Percentiles rank a stretch among this genome's conserved stretches.
phyloP scores from a whole-genome alignment of 768 basidiomycete species.

The Suillus cothurnatus region DNA sequence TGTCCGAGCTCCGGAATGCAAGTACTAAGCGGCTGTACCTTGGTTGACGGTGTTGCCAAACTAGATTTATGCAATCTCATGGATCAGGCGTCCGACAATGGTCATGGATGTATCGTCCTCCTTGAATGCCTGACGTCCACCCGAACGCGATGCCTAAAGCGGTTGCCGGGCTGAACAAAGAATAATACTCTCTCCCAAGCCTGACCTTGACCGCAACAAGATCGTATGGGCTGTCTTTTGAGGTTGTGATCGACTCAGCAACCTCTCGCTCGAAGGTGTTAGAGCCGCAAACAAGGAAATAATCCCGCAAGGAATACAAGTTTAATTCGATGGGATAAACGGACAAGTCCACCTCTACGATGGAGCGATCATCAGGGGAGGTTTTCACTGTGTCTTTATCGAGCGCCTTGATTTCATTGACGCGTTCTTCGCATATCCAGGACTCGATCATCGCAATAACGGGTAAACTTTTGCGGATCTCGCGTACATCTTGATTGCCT shows the following conservation, averaged over 20 bases:
- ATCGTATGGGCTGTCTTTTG: conserved; percentile 2
- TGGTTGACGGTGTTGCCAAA: background rate
- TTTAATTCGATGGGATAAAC: conserved; percentile 7
- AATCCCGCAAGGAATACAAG: conserved; percentile 4
- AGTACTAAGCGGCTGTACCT: background rate
- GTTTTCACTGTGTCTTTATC: background rate
- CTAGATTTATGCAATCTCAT: background rate
- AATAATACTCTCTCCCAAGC: conserved; percentile 4
- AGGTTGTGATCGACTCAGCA: conserved; percentile 1
- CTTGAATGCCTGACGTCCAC: conserved; percentile 1
- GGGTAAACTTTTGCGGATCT: conserved; percentile 6
- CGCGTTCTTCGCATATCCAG: conserved; percentile 7
- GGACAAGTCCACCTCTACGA: conserved; percentile 5
- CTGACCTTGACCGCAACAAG: conserved; percentile 6
- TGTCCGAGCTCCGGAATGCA: background rate
- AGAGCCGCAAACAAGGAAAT: conserved; percentile 1
- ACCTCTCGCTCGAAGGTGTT: background rate
- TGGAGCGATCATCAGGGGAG: background rate
- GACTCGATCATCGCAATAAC: conserved; percentile 7
- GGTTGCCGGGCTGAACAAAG: conserved; percentile 5
- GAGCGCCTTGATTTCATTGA: conserved; percentile 1
- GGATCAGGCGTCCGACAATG: background rate
- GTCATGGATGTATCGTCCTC: conserved; percentile 3
- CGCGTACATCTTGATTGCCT: conserved; percentile 4
- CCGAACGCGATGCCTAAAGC: background rate